Evolutionary conservation across 2,329 filamentous ascomycete species (phyloP).

Genomic region (Aspergillus floridensis): DNA sequence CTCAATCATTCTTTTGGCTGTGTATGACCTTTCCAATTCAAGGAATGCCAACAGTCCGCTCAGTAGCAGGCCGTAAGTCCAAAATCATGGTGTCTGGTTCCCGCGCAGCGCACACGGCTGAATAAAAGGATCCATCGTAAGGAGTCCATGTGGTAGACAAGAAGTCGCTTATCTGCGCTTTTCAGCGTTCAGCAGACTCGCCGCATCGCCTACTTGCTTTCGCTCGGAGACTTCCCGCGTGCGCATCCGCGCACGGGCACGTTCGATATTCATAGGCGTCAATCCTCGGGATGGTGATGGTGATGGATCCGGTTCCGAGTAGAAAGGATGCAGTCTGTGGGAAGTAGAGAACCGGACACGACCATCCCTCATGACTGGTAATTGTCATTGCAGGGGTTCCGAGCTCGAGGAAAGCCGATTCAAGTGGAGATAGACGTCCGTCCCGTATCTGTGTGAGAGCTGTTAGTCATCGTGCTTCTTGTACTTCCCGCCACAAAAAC

Average conservation of each 20-base stretch:
- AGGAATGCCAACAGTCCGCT: background rate
- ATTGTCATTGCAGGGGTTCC: conserved; percentile 89
- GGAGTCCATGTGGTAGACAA: background rate
- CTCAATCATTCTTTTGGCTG: background rate
- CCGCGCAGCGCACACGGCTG: background rate
- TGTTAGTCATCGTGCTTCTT: background rate
- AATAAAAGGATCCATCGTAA: background rate
- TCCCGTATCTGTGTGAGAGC: conserved; percentile 70
- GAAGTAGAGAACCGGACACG: conserved; percentile 46
- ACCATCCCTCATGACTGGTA: conserved; percentile 83
- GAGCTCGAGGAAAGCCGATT: conserved; percentile 94
- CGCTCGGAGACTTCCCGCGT: conserved; percentile 76
- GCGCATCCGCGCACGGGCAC: conserved; percentile 68
- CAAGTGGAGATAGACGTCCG: conserved; percentile 95
- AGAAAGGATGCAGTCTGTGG: conserved; percentile 40
- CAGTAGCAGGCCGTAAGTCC: background rate
- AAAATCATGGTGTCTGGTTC: background rate
- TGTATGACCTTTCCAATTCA: background rate
- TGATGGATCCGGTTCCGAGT: conserved; percentile 33
- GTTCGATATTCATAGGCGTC: conserved; percentile 51
- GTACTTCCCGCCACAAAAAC: too few species aligned
- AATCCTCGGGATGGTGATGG: conserved; percentile 51
- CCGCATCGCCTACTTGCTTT: conserved; percentile 85
- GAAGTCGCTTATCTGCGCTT: conserved; percentile 21
- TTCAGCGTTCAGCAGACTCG: conserved; percentile 66